Conservation (phyloP, 2,329 filamentous ascomycete species). For the Pseudogymnoascus sp. region DNA sequence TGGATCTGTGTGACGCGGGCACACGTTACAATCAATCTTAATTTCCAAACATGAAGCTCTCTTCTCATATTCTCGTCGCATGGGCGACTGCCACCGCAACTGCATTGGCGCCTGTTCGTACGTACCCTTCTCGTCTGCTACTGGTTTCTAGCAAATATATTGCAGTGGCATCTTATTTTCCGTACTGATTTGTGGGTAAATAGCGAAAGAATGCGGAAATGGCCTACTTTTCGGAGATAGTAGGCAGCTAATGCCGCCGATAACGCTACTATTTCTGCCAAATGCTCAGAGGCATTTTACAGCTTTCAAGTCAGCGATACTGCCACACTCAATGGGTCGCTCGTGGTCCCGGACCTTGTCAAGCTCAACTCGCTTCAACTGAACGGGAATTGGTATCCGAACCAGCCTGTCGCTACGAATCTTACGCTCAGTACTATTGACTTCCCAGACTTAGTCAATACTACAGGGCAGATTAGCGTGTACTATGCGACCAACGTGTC, state of each 20-base stretch:
- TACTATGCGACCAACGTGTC: neutral
- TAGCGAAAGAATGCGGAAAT: neutral
- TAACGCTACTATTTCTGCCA: neutral
- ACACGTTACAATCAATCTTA: neutral
- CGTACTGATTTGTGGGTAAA: neutral
- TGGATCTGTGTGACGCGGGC: neutral
- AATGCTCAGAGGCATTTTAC: neutral
- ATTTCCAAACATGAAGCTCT: neutral
- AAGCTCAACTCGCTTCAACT: neutral
- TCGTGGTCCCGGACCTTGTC: neutral
- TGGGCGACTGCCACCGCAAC: neutral
- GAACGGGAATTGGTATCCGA: neutral
- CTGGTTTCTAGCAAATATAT: neutral
- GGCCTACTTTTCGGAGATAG: too few species aligned
- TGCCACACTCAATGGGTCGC: neutral
- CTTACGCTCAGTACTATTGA: neutral
- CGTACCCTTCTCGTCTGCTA: neutral
- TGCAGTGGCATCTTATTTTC: neutral
- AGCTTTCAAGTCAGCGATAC: neutral
- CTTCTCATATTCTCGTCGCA: neutral
- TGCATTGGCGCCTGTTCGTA: neutral
- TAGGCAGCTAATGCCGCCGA: neutral
- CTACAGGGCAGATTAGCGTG: neutral
- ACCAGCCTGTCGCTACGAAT: neutral
- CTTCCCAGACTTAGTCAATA: neutral